phyloP scores from a whole-genome alignment of 352 stramenopile genomes.

The Globisporangium ultimum region DNA sequence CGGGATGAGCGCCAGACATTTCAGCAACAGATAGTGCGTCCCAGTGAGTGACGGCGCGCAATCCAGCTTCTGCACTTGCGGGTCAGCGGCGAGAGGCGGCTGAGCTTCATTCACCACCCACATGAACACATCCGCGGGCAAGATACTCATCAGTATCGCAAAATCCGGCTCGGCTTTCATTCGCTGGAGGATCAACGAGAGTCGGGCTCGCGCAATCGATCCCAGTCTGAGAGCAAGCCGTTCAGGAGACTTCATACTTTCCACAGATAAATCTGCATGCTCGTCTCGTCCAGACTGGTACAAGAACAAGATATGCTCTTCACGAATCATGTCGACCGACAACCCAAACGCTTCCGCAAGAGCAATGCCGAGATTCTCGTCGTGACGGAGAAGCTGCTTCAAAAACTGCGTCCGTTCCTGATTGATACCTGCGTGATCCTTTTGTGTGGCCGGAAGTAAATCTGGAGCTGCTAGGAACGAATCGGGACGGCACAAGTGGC shows the following conservation, averaged over 20 bases:
- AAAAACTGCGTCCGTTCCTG: slow-evolving; percentile 64
- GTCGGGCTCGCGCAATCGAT: slow-evolving; percentile 63
- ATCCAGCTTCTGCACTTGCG: slow-evolving; percentile 61
- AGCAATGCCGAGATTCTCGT: slow-evolving; percentile 58
- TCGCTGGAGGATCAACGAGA: slow-evolving; percentile 67
- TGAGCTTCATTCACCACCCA: slow-evolving; percentile 64
- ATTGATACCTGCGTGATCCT: slow-evolving; percentile 26
- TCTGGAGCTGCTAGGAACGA: slow-evolving; percentile 35
- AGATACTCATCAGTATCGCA: slow-evolving; percentile 74
- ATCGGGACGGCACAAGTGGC: slow-evolving; percentile 52
- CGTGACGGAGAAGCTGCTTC: slow-evolving; percentile 63
- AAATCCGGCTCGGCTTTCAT: slow-evolving; percentile 80
- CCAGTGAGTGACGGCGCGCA: slow-evolving; percentile 69
- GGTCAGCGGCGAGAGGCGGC: slow-evolving; percentile 53
- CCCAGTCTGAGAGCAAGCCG: slow-evolving; percentile 52
- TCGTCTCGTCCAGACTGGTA: slow-evolving; percentile 77
- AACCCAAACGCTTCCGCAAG: slow-evolving; percentile 73
- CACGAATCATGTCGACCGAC: slow-evolving; percentile 66
- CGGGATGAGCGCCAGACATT: slow-evolving; percentile 54
- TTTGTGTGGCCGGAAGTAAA: slow-evolving; percentile 1
- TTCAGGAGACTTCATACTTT: slow-evolving; percentile 69
- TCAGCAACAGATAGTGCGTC: slow-evolving; percentile 69
- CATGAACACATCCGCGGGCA: slow-evolving; percentile 73
- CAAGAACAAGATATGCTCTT: slow-evolving; percentile 79
- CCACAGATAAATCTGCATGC: slow-evolving; percentile 60